Evolutionary conservation across 108 stramenopile species (phyloP).

Genomic region (Parietichytrium sp.): DNA sequence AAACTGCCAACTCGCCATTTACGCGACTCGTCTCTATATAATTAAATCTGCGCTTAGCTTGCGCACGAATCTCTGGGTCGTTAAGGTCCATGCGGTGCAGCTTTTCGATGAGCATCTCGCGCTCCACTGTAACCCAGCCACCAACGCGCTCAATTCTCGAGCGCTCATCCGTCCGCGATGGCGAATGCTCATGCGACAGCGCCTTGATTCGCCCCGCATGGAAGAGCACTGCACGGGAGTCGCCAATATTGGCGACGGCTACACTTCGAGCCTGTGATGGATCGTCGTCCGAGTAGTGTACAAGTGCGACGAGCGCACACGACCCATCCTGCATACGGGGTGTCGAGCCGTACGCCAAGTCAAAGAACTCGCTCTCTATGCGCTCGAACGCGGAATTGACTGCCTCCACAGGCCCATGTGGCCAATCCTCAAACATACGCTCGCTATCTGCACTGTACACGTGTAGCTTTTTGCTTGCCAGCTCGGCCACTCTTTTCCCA

Average conservation of each 20-base stretch:
- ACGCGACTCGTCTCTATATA: constrained; percentile 21
- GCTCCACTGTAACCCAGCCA: constrained; percentile 38
- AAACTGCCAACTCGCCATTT: constrained; percentile 38
- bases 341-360: background rate
- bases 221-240: constrained; percentile 29
- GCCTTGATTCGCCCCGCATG: background rate
- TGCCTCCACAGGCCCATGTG: background rate
- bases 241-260: constrained; percentile 14
- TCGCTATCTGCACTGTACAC: background rate
- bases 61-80: background rate
- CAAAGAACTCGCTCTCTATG: background rate
- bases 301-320: background rate
- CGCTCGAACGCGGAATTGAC: background rate
- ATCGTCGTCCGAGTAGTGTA: background rate
- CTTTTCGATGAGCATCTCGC: background rate
- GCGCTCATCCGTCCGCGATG: constrained; percentile 15
- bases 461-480: constrained; percentile 15
- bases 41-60: background rate
- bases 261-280: background rate
- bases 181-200: background rate
- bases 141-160: constrained; percentile 21
- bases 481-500: background rate
- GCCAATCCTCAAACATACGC: background rate
- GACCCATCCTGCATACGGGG: background rate
- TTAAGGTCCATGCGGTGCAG: constrained; percentile 23